phyloP scores from a whole-genome alignment of 768 basidiomycete species.

The Leccinum broughii region DNA sequence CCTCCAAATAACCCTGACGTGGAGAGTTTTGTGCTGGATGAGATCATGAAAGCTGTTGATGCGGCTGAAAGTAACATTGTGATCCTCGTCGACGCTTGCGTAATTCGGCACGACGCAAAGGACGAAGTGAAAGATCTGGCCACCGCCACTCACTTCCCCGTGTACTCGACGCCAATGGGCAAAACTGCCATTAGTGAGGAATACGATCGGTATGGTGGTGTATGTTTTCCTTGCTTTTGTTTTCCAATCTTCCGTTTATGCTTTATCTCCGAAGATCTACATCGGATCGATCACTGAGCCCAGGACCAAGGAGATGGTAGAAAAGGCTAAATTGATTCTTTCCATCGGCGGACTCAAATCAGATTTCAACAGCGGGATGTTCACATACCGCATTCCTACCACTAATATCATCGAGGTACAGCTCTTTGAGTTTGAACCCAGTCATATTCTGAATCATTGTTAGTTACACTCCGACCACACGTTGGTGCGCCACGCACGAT shows the following conservation, averaged over 20 bases:
- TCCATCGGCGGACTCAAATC: conserved; percentile 69
- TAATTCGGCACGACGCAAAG: conserved; percentile 67
- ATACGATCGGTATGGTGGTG: conserved; percentile 76
- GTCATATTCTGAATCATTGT: conserved; percentile 1
- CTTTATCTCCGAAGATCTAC: conserved; percentile 55
- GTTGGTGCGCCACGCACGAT: conserved; percentile 62
- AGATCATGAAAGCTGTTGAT: conserved; percentile 66
- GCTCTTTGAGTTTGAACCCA: not conserved
- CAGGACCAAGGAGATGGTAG: conserved; percentile 67
- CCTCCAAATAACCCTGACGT: conserved; percentile 56
- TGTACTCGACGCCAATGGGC: conserved; percentile 80
- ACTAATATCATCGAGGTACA: conserved; percentile 62
- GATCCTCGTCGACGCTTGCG: conserved; percentile 81
- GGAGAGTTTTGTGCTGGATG: conserved; percentile 70
- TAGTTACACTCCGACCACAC: conserved; percentile 79
- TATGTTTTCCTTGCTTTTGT: conserved; percentile 37
- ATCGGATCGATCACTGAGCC: conserved; percentile 71
- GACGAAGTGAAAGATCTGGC: conserved; percentile 64
- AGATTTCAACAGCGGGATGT: conserved; percentile 90
- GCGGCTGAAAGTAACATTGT: conserved; percentile 61
- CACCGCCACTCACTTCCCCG: conserved; percentile 65
- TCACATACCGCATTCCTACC: conserved; percentile 70
- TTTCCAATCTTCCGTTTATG: not conserved
- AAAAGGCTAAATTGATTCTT: conserved; percentile 71
- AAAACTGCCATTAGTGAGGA: conserved; percentile 75